Base-by-base conservation (phyloP, 768 basidiomycete genomes). In the Suillus paluster region DNA sequence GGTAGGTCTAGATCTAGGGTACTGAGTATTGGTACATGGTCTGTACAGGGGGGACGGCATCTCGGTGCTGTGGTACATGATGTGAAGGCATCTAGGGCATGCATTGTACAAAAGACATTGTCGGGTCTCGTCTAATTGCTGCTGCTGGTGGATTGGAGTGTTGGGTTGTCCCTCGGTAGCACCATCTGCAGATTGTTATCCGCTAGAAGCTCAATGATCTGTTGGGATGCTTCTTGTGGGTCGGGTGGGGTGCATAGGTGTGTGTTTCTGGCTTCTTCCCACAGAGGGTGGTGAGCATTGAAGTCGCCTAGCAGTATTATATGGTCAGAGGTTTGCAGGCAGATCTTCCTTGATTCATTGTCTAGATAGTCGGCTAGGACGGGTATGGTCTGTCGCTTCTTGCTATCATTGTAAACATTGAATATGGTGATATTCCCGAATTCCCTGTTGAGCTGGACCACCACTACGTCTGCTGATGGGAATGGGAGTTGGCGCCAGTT, bases 11-110 rank as follows among this genome's bases (percentile, higher is more conserved):
- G 21, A 3, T 73, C 67, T 0, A 80, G 4, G 1, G 36, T 46
- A 0, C 68, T 73, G 14, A 70, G 33, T 1, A 80, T 70, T 0
- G 76, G 77, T 19, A 76, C 63, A 52, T 80, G 78, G 67, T 80
- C 77, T 0, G 77, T 70, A 0, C 62, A 58, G 0, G 66, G 58
- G 1, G 70, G 72, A 0, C 59, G 59, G 0, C n/a, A 19, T 1
- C 42, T 49, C 2, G 66, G 68, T 1, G 52, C 53, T 1, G 62
- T 73, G 30, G 68, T 57, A 50, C 78, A 81, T 17, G 34, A 27
- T 5, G 67, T 63, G n/a, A 77, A 30, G 3, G 30, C 30, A 30
- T 30, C 30, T 30, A 30, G 30, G 30, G 30, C 6, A 6, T 30
- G 30, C 1, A 53, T 59, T 1, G 67, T 63, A 23, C 67, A 63